Base-by-base conservation (phyloP, 139 green algal species). In the Trebouxia sp. region DNA sequence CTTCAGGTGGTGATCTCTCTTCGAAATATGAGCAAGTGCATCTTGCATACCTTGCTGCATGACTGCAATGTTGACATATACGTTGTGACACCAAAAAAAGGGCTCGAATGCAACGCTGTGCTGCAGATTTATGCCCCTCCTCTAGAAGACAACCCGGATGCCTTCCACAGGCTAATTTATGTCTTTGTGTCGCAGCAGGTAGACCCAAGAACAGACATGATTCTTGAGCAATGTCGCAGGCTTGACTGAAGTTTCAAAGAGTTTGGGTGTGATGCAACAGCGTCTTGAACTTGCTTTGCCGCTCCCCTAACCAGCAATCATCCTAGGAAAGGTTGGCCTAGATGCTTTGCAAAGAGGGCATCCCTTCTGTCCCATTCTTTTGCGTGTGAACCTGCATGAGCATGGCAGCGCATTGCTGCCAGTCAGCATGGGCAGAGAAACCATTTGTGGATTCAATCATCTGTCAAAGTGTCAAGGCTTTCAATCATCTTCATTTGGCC, bases 71-170 rank as follows among this genome's bases (percentile, higher is more conserved):
- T 14, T 53, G 47, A 26, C 47, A 53, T 14, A 26, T 26, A 17
- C 47, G 20, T 53, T 53, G 1, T 5, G 4, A 26, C 15, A 53
- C 1, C 47, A 53, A 17, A 53, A 14, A 14, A 53, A 0, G n/a
- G 55, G 30, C 28, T 69, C n/a, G 11, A n/a, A 3, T 69, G 58
- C 30, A 30, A 35, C 62, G 55, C 26, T 30, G 42, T 32, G 5
- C 62, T 72, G 32, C 62, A 72, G 62, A 43, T 72, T 14, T 72
- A 72, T 3, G 62, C 62, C 37, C 62, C 62, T 26, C 62, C 35
- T 15, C 62, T 35, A 42, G 32, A 72, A 15, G 62, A 45, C 12
- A 35, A 1, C 35, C 32, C 62, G 6, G 7, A 72, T 5, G 62
- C 62, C 14, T 72, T 72, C 11, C 62, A 72, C 28, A 35, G 62